phyloP scores from a whole-genome alignment of 2,329 filamentous ascomycete genomes.

The Periconia sp. region DNA sequence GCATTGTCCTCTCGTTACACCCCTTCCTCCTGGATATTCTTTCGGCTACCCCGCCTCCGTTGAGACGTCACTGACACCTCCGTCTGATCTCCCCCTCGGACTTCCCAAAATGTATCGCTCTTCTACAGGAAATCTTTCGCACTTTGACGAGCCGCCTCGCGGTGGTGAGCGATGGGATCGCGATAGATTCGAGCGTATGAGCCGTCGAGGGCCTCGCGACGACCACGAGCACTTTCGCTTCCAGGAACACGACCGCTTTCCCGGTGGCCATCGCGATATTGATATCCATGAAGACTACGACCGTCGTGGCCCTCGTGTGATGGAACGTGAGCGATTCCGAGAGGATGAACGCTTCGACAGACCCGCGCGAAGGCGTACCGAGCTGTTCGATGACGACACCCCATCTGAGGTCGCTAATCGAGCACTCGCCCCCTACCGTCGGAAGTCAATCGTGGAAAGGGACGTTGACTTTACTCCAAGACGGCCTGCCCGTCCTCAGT shows the following conservation, averaged over 20 bases:
- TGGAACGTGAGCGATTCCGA: conserved; percentile 59
- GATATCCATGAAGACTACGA: conserved; percentile 51
- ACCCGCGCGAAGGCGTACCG: conserved; percentile 47
- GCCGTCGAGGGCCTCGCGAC: conserved; percentile 32
- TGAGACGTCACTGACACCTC: conserved; percentile 15
- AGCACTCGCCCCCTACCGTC: conserved; percentile 64
- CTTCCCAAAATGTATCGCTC: conserved; percentile 42
- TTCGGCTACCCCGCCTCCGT: conserved; percentile 24
- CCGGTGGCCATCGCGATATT: conserved; percentile 49
- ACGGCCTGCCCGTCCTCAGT: conserved; percentile 65
- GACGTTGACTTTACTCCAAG: conserved; percentile 62
- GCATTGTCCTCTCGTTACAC: conserved; percentile 3
- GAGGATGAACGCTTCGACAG: conserved; percentile 60
- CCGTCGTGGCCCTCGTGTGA: conserved; percentile 45
- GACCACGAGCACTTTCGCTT: conserved; percentile 48
- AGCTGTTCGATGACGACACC: conserved; percentile 55
- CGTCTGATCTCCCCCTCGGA: conserved; percentile 6
- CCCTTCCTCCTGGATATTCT: conserved; percentile 11
- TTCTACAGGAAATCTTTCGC: conserved; percentile 52
- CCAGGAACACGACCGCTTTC: conserved; percentile 53
- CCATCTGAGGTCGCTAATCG: conserved; percentile 56
- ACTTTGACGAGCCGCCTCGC: conserved; percentile 48
- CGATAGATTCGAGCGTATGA: conserved; percentile 56
- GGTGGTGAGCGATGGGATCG: conserved; percentile 55
- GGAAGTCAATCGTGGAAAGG: conserved; percentile 63